Evolutionary conservation across 1,284 basidiomycete genomes (phyloP), one percentile per base, ranked within the genome.

Genomic region (Malassezia equina): DNA sequence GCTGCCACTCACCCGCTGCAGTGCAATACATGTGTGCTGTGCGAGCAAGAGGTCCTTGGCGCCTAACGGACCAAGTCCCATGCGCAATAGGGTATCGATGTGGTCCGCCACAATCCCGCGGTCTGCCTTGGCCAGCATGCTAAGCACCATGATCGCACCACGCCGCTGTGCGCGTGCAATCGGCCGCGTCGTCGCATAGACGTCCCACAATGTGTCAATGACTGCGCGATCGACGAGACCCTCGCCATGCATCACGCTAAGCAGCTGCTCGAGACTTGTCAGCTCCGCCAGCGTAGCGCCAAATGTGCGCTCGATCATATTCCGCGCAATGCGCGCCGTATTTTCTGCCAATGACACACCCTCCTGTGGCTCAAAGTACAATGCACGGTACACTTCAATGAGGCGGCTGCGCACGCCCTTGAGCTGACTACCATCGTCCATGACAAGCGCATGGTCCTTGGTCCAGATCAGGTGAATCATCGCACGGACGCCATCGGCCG

Each of bases 401-500:
- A 98, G 80, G 39, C 86, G 82, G 44, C 85, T 84, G 9, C 89
- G 83, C 57, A 96, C 81, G 15, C 90, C 90, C 74, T 91, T 94
- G 47, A 90, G 76, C 70, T 91, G 87, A 65, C 86, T 86, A 12
- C 85, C 86, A 48, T 73, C 69, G 69, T 89, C 88, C 19, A 82
- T 82, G 12, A 86, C 86, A 23, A 88, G 81, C 40, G 80, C 85
- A 72, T 90, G 90, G 74, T 96, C 93, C 73, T 96, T 98, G 12
- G 83, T 82, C 94, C 94, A 98, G 67, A 99, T 89, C 32, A 99
- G 80, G 76, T 98, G 94, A 6, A 99, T 75, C 93, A 98, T 98
- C 69, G 85, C 87, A 77, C 87, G 90, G 67, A 99, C 85, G 1
- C 90, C 90, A 12, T 76, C 55, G 27, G 17, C 46, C 47, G 62